Percentiles rank a stretch among this genome's conserved stretches.
These are phyloP conservation scores for Silene latifolia DNA, from an alignment of 148 eudicot genomes.

Conservation along the genomic window DNA sequence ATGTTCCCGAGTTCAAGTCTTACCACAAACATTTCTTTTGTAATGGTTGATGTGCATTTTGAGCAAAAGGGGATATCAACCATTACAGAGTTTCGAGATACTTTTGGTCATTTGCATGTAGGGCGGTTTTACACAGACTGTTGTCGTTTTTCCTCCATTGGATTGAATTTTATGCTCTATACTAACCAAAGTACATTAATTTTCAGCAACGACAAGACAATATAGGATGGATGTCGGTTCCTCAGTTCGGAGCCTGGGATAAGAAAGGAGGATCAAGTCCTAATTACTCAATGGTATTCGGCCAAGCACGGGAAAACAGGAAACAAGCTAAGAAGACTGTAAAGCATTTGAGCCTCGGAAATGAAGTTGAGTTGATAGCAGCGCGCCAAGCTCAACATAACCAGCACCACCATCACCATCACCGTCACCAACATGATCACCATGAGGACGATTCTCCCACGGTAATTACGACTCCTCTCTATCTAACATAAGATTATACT, in stretches of 20 bases:
- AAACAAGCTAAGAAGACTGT: constrained; percentile 32
- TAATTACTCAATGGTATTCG: constrained; percentile 48
- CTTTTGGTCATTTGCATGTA: no score
- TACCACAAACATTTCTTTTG: no score
- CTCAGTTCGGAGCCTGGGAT: constrained; percentile 57
- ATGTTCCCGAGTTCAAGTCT: neutral
- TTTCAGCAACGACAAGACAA: constrained; percentile 18
- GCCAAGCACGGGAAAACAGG: constrained; percentile 42
- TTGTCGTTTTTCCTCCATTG: no score
- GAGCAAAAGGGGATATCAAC: constrained; percentile 40
- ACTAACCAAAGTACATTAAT: constrained; percentile 3
- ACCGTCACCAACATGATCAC: constrained; percentile 1
- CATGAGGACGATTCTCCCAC: constrained; percentile 19
- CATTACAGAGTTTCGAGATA: constrained; percentile 22
- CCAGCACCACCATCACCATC: neutral
- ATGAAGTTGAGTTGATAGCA: constrained; percentile 24
- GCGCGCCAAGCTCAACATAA: constrained; percentile 9
- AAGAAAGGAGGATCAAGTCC: constrained; percentile 31
- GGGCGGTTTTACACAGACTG: no score
- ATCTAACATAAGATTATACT: no score
- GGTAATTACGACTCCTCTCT: constrained; percentile 17
- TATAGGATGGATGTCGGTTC: constrained; percentile 32
- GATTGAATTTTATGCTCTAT: neutral
- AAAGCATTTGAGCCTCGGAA: constrained; percentile 25
- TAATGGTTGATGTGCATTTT: neutral